Conservation (phyloP, 208 protist genomes). For the Wallacemonas sp. region DNA sequence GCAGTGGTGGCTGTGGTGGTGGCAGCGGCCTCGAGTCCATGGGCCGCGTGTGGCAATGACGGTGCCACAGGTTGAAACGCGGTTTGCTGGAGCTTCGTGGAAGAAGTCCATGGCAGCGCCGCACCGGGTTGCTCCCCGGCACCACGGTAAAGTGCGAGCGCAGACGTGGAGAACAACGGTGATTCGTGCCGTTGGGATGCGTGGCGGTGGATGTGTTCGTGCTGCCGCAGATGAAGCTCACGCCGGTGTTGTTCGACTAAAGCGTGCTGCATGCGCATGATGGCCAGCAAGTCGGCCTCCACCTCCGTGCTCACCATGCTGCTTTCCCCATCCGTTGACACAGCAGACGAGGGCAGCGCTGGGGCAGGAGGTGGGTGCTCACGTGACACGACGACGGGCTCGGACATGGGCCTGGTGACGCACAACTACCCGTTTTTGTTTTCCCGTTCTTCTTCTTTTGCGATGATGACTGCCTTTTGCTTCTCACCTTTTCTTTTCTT, state of each 20-base stretch:
- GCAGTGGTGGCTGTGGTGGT: background rate
- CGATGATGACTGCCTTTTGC: too few relatives aligned
- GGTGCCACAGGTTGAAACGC: too few relatives aligned
- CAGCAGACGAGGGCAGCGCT: slow-evolving; percentile 3
- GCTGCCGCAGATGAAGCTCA: background rate
- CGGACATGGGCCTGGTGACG: too few relatives aligned
- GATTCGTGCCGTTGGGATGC: background rate
- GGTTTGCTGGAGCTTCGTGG: too few relatives aligned
- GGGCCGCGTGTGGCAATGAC: too few relatives aligned
- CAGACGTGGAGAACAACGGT: background rate
- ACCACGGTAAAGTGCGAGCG: background rate
- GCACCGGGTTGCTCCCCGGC: too few relatives aligned
- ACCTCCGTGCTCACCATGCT: background rate
- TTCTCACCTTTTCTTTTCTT: too few relatives aligned
- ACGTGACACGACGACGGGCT: background rate
- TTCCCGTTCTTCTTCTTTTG: too few relatives aligned
- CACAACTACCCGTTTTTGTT: too few relatives aligned
- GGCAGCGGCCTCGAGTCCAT: background rate
- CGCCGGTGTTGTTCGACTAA: background rate
- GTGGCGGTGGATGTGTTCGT: too few relatives aligned
- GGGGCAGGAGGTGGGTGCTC: background rate
- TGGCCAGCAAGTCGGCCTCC: slow-evolving; percentile 15
- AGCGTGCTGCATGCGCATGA: slow-evolving; percentile 20
- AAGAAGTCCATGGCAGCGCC: too few relatives aligned
- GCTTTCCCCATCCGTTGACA: slow-evolving; percentile 10